Evolutionary conservation across 306 rosid species (phyloP).

Genomic region (Argentina anserina): DNA sequence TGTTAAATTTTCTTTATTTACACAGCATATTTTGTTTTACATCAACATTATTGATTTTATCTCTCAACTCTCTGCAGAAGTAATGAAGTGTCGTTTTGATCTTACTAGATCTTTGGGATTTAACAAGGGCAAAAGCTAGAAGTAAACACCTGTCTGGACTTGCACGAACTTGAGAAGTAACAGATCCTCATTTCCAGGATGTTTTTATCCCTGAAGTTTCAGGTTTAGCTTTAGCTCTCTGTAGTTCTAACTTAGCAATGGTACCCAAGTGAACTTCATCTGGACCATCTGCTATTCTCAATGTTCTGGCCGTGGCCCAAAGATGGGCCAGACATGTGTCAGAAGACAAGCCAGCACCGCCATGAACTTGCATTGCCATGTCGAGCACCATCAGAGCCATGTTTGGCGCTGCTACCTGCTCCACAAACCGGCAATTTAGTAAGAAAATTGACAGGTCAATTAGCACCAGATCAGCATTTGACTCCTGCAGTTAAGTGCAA

Average conservation of each 20-base stretch:
- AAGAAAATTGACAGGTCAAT: not conserved
- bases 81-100: not conserved
- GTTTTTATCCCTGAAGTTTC: slow-evolving; percentile 9
- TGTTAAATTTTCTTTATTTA: not conserved
- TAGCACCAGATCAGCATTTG: slow-evolving; percentile 9
- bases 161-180: not conserved
- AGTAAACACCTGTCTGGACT: not conserved
- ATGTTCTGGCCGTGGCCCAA: slow-evolving; percentile 84
- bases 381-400: slow-evolving; percentile 87
- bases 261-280: slow-evolving; percentile 97
- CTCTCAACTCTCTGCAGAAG: not conserved
- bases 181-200: not conserved
- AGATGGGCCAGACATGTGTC: slow-evolving; percentile 90
- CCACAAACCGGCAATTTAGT: slow-evolving; percentile 19
- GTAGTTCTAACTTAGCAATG: slow-evolving; percentile 84
- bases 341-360: slow-evolving; percentile 80
- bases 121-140: not conserved
- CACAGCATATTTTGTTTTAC: not conserved
- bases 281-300: slow-evolving; percentile 96
- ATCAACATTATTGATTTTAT: not conserved
- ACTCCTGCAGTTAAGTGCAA: not conserved
- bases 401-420: slow-evolving; percentile 88
- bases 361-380: slow-evolving; percentile 98
- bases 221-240: slow-evolving; percentile 74
- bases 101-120: not conserved